Base-by-base conservation (phyloP, 148 eudicot species). In the Cornus kousa region DNA sequence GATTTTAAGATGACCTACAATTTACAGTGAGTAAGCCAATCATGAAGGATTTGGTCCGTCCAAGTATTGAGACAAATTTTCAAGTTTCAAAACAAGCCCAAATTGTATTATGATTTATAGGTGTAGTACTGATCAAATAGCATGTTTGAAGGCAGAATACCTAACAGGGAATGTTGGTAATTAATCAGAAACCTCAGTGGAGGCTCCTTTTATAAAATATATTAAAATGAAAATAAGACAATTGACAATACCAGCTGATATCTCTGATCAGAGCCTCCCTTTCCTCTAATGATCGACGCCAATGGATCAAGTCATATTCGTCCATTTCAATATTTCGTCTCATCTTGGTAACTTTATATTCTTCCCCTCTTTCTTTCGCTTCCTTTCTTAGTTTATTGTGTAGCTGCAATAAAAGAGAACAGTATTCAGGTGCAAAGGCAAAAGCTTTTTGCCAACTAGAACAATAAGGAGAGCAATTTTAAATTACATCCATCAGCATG, bases 251-350 rank as follows among this genome's bases (percentile, higher is more conserved):
- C 99, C 97, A 86, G 95, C 95, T 91, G 43, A 94, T 96, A 78
- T 96, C 99, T 87, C 99, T 87, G 68, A 96, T 75, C 60, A 96
- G 86, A 81, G 99, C 94, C 83, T 96, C 98, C 92, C 99, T 85
- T 86, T 96, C 99, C 83, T 96, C 99, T 28, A 92, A 79, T n/a
- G 99, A 96, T 67, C 99, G 85, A 60, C 92, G 91, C 99, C 99
- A 96, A 77, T 96, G 99, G 80, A 94, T 85, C 14, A 92, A 79
- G 80, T 96, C 99, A 77, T 96, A 96, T 81, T 96, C 97, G 76
- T 96, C 97, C 99, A 96, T 96, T 81, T 96, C 99, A 71, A 75
- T 80, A 64, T 92, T 91, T 78, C 99, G 85, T 86, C 91, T 88
- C 75, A 94, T 77, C 83, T 89, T 90, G 76, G 65, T 22, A 72